Percentiles rank a stretch among this genome's conserved stretches.
Evolutionary conservation across 1,284 basidiomycete genomes (phyloP).

Genomic region (Microbotryum saponariae): DNA sequence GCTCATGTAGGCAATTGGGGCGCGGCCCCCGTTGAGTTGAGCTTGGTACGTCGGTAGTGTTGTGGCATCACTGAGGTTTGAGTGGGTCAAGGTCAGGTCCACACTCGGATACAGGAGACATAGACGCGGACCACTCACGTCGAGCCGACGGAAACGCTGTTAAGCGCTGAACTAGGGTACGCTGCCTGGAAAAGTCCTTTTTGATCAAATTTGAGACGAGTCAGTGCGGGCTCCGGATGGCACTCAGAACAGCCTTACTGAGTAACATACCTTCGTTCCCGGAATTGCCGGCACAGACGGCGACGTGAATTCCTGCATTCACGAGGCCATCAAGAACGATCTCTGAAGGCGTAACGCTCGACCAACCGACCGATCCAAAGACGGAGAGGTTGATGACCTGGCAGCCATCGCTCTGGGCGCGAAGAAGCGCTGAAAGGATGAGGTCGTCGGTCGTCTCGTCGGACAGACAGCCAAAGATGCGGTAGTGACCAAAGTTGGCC

Average conservation of each 20-base stretch:
- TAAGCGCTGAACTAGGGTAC: conserved; percentile 11
- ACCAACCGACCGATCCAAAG: conserved; percentile 19
- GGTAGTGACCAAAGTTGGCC: conserved; percentile 25
- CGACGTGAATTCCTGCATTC: conserved; percentile 9
- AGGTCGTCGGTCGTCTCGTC: conserved; percentile 14
- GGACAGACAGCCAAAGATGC: conserved; percentile 9
- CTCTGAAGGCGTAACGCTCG: conserved; percentile 12
- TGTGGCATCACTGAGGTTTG: neutral
- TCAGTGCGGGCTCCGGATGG: too few relatives aligned
- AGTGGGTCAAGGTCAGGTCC: too few relatives aligned
- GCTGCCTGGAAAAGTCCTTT: conserved; percentile 16
- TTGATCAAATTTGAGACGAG: too few relatives aligned
- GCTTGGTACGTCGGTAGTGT: conserved; percentile 30
- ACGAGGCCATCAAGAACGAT: conserved; percentile 18
- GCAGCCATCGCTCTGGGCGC: conserved; percentile 12
- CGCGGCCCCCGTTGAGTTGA: conserved; percentile 34
- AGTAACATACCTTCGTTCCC: conserved; percentile 15
- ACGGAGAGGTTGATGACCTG: conserved; percentile 27
- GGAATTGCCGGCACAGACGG: conserved; percentile 21
- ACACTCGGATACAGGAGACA: too few relatives aligned
- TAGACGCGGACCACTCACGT: neutral
- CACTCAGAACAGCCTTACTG: too few relatives aligned
- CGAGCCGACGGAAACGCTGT: conserved; percentile 11
- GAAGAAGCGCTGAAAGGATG: conserved; percentile 8
- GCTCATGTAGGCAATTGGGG: conserved; percentile 34